Base-by-base conservation (phyloP, 371 early-diverging fungal species). In the Mortierella sp. region DNA sequence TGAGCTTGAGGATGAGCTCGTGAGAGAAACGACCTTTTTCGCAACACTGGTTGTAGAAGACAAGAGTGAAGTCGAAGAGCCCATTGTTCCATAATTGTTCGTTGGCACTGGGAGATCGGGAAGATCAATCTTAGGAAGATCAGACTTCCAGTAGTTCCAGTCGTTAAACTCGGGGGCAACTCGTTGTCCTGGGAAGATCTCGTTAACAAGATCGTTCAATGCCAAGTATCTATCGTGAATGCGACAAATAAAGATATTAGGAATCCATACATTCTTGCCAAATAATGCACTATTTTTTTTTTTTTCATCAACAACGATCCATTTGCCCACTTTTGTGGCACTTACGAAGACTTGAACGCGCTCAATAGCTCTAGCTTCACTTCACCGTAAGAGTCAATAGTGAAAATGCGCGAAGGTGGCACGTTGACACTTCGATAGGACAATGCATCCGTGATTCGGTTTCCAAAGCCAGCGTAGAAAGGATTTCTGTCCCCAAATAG, bases 401-500 rank as follows among this genome's bases (percentile, higher is more conserved):
- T 99, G 78, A 99, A 99, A 39, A 99, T 99, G 27, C 96, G 88
- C 15, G 95, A 94, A 0, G 91, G 85, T 4, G 99, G 98, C 8
- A 99, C 93, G 70, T 94, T 92, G 50, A 99, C 96, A 54, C 92
- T 89, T 56, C 98, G 93, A 80, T 99, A 99, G 0, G 98, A 95
- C 28, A 98, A 86, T 11, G 98, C 97, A 81, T 96, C 96, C 24
- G 83, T 83, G 55, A 83, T 83, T 19, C 83, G 62, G 66, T 99
- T 99, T 31, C 99, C 99, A 79, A 99, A 99, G 0, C 99, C 99
- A n/a, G 99, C 99, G 81, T 95, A 95, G 73, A 99, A 99, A 2
- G 99, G 97, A 64, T 89, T 90, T 14, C 81, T 70, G 39, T 82
- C 86, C 21, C 89, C 92, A 87, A 98, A 98, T 31, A 99, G 80